These are phyloP conservation scores for Entomortierella chlamydospora DNA, from an alignment of 192 early-diverging fungal species.

Conservation along the genomic window DNA sequence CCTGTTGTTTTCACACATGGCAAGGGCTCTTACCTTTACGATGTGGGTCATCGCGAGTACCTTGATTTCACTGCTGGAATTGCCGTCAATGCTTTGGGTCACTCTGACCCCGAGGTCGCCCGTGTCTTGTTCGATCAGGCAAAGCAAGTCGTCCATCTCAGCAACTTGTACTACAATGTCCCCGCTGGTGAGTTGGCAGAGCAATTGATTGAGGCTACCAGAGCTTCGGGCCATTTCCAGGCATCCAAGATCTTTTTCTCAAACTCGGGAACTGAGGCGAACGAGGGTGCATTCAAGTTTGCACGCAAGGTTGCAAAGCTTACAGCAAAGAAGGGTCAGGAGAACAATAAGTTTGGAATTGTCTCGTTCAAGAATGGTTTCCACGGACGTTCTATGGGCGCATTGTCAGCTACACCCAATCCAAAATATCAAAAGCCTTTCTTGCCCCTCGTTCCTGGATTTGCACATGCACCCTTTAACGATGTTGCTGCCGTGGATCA, in stretches of 20 bases:
- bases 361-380: conserved; percentile 94
- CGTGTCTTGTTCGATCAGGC: conserved; percentile 85
- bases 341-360: conserved; percentile 74
- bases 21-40: conserved; percentile 84
- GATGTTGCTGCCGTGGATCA: conserved; percentile 69
- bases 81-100: conserved; percentile 94
- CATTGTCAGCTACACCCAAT: conserved; percentile 93
- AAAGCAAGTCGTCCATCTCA: conserved; percentile 83
- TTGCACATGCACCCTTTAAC: conserved; percentile 78
- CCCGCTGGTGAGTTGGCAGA: conserved; percentile 86
- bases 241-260: conserved; percentile 89
- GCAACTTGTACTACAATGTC: conserved; percentile 94
- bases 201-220: conserved; percentile 73
- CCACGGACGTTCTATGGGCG: conserved; percentile 97
- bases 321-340: conserved; percentile 58
- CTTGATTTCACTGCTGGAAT: conserved; percentile 96
- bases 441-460: conserved; percentile 89
- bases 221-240: conserved; percentile 55
- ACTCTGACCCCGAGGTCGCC: conserved; percentile 81
- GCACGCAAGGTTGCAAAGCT: conserved; percentile 87
- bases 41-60: conserved; percentile 78
- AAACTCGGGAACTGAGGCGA: conserved; percentile 98
- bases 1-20: conserved; percentile 84
- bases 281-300: conserved; percentile 98
- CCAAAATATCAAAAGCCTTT: conserved; percentile 97